phyloP scores from a whole-genome alignment of 257 asterid genomes.

The Lavandula angustifolia region DNA sequence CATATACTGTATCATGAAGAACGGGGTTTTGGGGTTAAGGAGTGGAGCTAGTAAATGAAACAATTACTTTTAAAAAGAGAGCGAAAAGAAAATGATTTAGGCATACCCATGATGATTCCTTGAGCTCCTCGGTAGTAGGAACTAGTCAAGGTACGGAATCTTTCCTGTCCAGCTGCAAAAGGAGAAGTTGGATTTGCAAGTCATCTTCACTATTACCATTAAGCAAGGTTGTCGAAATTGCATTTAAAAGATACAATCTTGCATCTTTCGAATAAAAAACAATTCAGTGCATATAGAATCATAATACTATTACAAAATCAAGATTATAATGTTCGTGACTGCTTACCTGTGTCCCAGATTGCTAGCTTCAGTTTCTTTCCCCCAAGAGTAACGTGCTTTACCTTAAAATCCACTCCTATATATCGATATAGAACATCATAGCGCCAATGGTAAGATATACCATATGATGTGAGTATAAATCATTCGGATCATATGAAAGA shows the following conservation, averaged over 20 bases:
- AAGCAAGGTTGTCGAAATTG: background rate
- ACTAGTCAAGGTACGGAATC: conserved; percentile 71
- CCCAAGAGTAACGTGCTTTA: conserved; percentile 81
- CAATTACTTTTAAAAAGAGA: too few species aligned
- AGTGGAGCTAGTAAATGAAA: conserved; percentile 20
- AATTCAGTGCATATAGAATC: too few species aligned
- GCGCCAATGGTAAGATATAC: background rate
- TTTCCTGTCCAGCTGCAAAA: conserved; percentile 70
- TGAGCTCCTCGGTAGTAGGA: conserved; percentile 74
- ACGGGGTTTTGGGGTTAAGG: background rate
- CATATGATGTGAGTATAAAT: background rate
- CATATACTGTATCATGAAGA: conserved; percentile 62
- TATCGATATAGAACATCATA: conserved; percentile 15
- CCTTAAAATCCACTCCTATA: conserved; percentile 96
- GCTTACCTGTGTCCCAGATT: conserved; percentile 97
- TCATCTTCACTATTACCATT: background rate
- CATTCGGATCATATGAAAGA: background rate
- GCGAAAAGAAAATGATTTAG: background rate
- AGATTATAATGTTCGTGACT: background rate
- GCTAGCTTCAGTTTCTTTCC: conserved; percentile 98
- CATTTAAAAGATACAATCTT: background rate
- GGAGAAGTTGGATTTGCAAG: conserved; percentile 20
- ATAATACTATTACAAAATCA: too few species aligned
- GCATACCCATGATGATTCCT: conserved; percentile 68
- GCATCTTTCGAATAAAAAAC: background rate